phyloP scores from a whole-genome alignment of 2,329 filamentous ascomycete genomes.

The Fonsecaea erecta region DNA sequence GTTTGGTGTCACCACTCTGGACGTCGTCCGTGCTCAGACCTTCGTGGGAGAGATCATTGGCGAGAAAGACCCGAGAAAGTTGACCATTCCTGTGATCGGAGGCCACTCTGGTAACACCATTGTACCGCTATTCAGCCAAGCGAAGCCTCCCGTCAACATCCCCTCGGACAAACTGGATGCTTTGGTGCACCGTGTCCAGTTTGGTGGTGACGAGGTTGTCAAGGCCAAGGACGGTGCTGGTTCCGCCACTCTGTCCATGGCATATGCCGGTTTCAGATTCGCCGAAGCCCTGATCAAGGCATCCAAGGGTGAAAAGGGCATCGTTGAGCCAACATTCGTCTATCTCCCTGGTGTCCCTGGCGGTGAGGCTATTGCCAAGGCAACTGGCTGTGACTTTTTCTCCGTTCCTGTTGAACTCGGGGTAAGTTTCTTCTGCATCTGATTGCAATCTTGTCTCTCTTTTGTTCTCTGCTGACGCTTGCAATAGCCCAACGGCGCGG shows the following conservation, averaged over 20 bases:
- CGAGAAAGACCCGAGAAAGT: constrained; percentile 78
- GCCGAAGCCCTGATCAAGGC: constrained; percentile 93
- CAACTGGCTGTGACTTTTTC: constrained; percentile 89
- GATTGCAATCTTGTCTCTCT: constrained; percentile 8
- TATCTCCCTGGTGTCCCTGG: constrained; percentile 90
- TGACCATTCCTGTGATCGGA: constrained; percentile 88
- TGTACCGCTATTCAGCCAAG: constrained; percentile 94
- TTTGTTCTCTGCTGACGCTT: constrained; percentile 39
- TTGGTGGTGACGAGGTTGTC: constrained; percentile 96
- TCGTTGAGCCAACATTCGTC: constrained; percentile 93
- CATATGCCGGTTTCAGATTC: constrained; percentile 95
- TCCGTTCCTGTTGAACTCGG: constrained; percentile 94
- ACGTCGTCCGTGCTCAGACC: constrained; percentile 96
- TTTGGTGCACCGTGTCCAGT: constrained; percentile 92
- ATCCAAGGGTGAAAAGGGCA: constrained; percentile 83
- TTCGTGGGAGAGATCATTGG: constrained; percentile 87
- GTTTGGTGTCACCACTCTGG: constrained; percentile 97
- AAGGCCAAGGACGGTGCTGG: constrained; percentile 91
- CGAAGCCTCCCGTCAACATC: constrained; percentile 77
- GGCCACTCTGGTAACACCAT: constrained; percentile 99
- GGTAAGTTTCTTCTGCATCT: constrained; percentile 61
- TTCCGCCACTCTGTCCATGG: constrained; percentile 84
- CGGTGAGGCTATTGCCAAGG: constrained; percentile 82
- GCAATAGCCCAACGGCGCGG: constrained; percentile 74
- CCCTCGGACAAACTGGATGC: constrained; percentile 88